phyloP scores from a whole-genome alignment of 441 rosid species.

The Daphne laureola region DNA sequence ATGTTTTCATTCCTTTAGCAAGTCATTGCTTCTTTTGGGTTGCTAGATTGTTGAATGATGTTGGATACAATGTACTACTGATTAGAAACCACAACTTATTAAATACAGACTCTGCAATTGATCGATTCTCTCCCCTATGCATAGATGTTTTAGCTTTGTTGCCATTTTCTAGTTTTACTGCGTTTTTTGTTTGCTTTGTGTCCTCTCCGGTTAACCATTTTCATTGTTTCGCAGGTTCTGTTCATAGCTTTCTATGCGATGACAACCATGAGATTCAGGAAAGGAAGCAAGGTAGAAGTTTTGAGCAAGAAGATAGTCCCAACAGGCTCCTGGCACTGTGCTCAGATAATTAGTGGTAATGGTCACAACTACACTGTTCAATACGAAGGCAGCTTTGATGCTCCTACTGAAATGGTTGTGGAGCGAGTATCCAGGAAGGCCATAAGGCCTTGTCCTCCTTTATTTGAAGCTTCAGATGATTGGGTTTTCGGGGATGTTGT shows the following conservation, averaged over 20 bases:
- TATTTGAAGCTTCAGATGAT: constrained; percentile 22
- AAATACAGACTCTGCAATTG: no score
- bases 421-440: constrained; percentile 48
- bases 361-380: constrained; percentile 53
- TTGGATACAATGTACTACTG: no score
- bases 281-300: constrained; percentile 69
- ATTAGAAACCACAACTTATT: no score
- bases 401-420: constrained; percentile 12
- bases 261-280: constrained; percentile 48
- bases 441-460: constrained; percentile 67
- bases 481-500: constrained; percentile 74
- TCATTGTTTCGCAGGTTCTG: constrained; percentile 18
- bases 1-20: no score
- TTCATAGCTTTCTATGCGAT: constrained; percentile 7
- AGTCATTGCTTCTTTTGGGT: no score
- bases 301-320: constrained; percentile 45
- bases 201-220: constrained; percentile 1
- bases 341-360: constrained; percentile 61
- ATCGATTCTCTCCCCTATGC: no score
- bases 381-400: constrained; percentile 28
- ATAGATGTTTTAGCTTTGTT: no score
- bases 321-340: constrained; percentile 69
- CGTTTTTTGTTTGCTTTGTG: not conserved
- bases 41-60: no score
- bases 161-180: not conserved